A percentile compares a stretch with the other conserved stretches of the same genome.
phyloP scores from a whole-genome alignment of 2,329 filamentous ascomycete genomes.

The Penicillium sp. region DNA sequence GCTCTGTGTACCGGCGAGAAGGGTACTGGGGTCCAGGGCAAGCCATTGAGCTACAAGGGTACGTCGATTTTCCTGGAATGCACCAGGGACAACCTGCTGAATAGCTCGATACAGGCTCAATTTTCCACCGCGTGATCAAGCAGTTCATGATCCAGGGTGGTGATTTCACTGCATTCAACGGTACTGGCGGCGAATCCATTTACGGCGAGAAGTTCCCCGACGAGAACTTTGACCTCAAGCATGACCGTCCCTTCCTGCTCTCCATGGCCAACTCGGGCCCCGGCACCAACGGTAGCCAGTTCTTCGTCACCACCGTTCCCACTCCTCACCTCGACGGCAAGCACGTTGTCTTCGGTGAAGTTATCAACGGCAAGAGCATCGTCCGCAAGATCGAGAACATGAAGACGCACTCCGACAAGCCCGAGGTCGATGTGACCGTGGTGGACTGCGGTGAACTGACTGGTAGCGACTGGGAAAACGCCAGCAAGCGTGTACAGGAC shows the following conservation, averaged over 20 bases:
- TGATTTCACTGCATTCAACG: conserved; percentile 92
- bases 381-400: conserved; percentile 87
- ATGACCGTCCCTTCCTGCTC: conserved; percentile 86
- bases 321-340: conserved; percentile 93
- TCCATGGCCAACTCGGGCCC: conserved; percentile 98
- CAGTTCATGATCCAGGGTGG: conserved; percentile 98
- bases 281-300: conserved; percentile 93
- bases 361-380: conserved; percentile 85
- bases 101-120: conserved; percentile 53
- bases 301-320: conserved; percentile 94
- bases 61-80: conserved; percentile 8
- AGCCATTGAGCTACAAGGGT: conserved; percentile 84
- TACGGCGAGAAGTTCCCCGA: conserved; percentile 97
- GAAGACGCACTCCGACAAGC: conserved; percentile 72
- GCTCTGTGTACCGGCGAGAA: conserved; percentile 93
- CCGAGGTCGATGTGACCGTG: conserved; percentile 66
- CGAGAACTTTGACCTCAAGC: conserved; percentile 89
- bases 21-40: conserved; percentile 72
- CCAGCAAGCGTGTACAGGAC: conserved; percentile 66
- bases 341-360: conserved; percentile 95
- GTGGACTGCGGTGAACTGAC: conserved; percentile 79
- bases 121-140: conserved; percentile 96
- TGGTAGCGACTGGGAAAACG: conserved; percentile 62
- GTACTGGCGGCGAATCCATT: conserved; percentile 93
- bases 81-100: background rate